phyloP scores from a whole-genome alignment of 179 eudicot species.

The Heliamphora pulchella region DNA sequence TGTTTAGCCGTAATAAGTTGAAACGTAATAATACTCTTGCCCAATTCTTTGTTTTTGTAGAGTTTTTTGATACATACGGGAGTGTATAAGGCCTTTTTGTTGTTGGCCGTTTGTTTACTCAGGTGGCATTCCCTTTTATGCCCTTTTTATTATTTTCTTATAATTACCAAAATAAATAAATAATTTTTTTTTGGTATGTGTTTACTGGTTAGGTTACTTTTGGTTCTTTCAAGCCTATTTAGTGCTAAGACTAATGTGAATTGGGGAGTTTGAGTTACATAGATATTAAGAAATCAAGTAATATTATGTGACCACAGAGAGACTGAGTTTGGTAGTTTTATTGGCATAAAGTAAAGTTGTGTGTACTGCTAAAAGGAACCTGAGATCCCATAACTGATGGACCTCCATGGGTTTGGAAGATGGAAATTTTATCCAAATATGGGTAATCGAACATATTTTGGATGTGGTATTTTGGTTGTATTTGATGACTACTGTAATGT shows the following conservation, averaged over 20 bases:
- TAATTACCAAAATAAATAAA: too few relatives aligned
- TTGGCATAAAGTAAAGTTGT: neutral
- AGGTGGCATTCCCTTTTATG: too few relatives aligned
- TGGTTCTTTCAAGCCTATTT: slow-evolving; percentile 2
- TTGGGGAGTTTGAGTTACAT: neutral
- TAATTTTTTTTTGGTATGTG: neutral
- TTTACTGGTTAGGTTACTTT: neutral
- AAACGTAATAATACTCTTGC: too few relatives aligned
- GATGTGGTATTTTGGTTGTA: neutral
- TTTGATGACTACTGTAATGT: neutral
- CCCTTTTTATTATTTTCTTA: too few relatives aligned
- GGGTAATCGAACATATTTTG: neutral
- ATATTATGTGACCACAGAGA: neutral
- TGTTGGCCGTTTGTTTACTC: too few relatives aligned
- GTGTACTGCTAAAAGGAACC: neutral
- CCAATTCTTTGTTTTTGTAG: too few relatives aligned
- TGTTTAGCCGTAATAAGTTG: too few relatives aligned
- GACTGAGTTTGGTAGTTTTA: slow-evolving; percentile 1
- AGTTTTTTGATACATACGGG: too few relatives aligned
- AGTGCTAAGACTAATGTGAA: neutral
- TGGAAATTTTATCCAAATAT: neutral
- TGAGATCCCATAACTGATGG: neutral
- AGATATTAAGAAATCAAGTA: neutral
- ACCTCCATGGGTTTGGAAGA: neutral
- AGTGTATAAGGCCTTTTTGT: too few relatives aligned